Conservation (phyloP, 306 rosid genomes). For the Quercus bicolor region DNA sequence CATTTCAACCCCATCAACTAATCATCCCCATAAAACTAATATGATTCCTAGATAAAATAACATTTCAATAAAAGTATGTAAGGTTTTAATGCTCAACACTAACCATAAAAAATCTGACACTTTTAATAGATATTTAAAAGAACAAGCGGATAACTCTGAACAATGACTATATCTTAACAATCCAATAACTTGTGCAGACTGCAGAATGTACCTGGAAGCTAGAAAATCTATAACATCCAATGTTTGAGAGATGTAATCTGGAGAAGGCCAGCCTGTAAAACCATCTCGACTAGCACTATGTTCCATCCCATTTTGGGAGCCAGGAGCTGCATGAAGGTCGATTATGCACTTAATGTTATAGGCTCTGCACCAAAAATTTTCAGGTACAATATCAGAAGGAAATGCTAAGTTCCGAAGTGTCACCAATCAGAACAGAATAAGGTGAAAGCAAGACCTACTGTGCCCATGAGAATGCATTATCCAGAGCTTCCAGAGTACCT, state of each 20-base stretch:
- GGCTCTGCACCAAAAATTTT: constrained; percentile 51
- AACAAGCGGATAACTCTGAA: background rate
- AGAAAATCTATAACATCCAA: constrained; percentile 77
- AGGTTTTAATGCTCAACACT: background rate
- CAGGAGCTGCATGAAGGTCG: constrained; percentile 93
- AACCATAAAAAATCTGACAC: background rate
- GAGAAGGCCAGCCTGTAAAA: constrained; percentile 65
- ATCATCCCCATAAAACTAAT: background rate
- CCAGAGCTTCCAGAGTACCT: constrained; percentile 84
- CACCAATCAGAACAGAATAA: constrained; percentile 13
- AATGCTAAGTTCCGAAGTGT: constrained; percentile 12
- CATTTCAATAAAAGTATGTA: background rate
- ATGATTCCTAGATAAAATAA: background rate
- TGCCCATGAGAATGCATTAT: constrained; percentile 95
- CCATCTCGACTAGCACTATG: constrained; percentile 93
- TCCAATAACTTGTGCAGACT: background rate
- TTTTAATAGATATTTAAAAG: background rate
- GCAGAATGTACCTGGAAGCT: constrained; percentile 56
- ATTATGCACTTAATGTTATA: constrained; percentile 77
- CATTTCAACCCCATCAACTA: background rate
- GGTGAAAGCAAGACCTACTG: constrained; percentile 57
- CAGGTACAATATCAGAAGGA: constrained; percentile 12
- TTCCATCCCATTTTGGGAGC: constrained; percentile 93
- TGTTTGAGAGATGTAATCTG: constrained; percentile 58
- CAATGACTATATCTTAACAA: background rate